Percentiles rank a stretch among this genome's conserved stretches.
phyloP scores from a whole-genome alignment of 345 rosid genomes.

The Gossypium rotundifolium region DNA sequence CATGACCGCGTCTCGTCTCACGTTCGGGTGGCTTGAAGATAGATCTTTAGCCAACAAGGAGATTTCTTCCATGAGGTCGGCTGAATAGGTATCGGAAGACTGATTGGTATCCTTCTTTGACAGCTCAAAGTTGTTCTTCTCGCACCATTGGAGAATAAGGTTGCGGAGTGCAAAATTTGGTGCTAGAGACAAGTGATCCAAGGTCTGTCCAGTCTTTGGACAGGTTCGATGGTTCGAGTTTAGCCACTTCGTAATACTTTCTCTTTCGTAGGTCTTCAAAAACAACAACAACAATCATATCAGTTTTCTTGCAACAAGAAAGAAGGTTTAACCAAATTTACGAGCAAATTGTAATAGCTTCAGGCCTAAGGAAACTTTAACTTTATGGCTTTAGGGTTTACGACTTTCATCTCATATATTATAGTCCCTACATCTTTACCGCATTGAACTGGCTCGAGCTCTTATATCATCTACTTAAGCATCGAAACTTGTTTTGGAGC shows the following conservation, averaged over 20 bases:
- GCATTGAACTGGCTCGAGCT: no score
- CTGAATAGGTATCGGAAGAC: conserved; percentile 21
- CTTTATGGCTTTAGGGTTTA: no score
- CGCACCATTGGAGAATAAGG: conserved; percentile 58
- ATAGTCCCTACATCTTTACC: no score
- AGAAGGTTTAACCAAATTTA: no score
- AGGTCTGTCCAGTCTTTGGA: conserved; percentile 53
- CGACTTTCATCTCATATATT: no score
- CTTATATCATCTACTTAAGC: no score
- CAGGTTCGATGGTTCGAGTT: conserved; percentile 50
- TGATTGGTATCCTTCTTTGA: conserved; percentile 31
- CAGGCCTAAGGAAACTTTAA: no score
- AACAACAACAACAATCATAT: background rate
- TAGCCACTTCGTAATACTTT: conserved; percentile 52
- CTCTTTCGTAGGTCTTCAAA: conserved; percentile 52
- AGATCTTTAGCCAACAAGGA: conserved; percentile 32
- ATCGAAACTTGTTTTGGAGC: no score
- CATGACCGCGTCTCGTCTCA: conserved; percentile 29
- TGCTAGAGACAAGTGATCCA: conserved; percentile 43
- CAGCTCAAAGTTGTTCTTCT: conserved; percentile 38
- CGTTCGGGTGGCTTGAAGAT: conserved; percentile 24
- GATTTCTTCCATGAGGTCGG: conserved; percentile 35
- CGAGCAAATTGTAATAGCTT: no score
- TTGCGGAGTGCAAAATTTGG: conserved; percentile 56
- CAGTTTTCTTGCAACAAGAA: background rate